Percentiles rank a stretch among this genome's conserved stretches.
Evolutionary conservation across 2,329 filamentous ascomycete species (phyloP).

Genomic region (Colletotrichum higginsianum): DNA sequence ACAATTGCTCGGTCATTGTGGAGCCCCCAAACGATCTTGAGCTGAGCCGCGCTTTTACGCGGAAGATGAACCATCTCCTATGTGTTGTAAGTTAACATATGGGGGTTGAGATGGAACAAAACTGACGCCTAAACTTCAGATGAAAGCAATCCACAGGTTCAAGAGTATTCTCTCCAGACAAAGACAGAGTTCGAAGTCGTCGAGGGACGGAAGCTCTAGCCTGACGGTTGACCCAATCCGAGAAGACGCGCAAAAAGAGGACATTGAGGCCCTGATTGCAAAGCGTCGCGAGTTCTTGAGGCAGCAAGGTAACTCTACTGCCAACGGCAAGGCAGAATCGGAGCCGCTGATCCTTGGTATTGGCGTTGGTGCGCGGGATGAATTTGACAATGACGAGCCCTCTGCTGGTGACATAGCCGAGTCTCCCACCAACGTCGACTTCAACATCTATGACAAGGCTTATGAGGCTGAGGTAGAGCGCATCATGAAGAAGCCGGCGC

Average conservation of each 20-base stretch:
- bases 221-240: constrained; percentile 46
- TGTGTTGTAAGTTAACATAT: constrained; percentile 75
- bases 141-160: constrained; percentile 93
- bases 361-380: constrained; percentile 73
- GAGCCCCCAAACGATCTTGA: constrained; percentile 91
- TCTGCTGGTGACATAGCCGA: constrained; percentile 77
- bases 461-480: constrained; percentile 86
- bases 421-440: constrained; percentile 86
- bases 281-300: constrained; percentile 61
- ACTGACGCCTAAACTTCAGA: constrained; percentile 61
- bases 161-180: constrained; percentile 75
- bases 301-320: constrained; percentile 62
- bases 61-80: constrained; percentile 88
- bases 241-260: constrained; percentile 59
- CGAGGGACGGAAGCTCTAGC: constrained; percentile 18
- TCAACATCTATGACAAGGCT: constrained; percentile 89
- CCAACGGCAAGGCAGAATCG: constrained; percentile 70
- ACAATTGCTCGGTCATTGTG: constrained; percentile 87
- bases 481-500: constrained; percentile 67
- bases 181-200: constrained; percentile 35
- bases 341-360: constrained; percentile 80
- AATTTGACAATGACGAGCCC: constrained; percentile 57
- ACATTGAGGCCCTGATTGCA: constrained; percentile 65
- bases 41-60: constrained; percentile 90
- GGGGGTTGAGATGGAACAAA: background rate